Evolutionary conservation across 257 asterid species (phyloP).

Genomic region (Solanum pimpinellifolium): DNA sequence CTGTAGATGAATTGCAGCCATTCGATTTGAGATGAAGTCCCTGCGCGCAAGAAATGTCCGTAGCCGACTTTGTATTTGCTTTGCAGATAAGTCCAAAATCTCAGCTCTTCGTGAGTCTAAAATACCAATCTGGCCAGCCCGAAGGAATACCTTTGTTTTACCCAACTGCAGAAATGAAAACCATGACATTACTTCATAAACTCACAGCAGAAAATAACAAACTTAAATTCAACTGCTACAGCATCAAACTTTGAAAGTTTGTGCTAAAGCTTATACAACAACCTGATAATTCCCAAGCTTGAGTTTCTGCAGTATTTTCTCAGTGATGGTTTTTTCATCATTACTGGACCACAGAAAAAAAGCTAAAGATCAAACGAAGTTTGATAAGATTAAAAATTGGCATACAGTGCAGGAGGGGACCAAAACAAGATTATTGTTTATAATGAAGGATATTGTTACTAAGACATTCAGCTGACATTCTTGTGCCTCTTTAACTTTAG

Average conservation of each 20-base stretch:
- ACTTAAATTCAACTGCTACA: neutral
- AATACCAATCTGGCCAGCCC: conserved; percentile 95
- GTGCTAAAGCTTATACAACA: conserved; percentile 10
- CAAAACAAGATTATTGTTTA: neutral
- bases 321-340: conserved; percentile 80
- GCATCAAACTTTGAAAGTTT: neutral
- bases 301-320: conserved; percentile 72
- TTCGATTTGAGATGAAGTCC: conserved; percentile 43
- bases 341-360: conserved; percentile 40
- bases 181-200: neutral
- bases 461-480: neutral
- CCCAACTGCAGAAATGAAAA: conserved; percentile 54
- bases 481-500: neutral
- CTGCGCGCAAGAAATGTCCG: conserved; percentile 62
- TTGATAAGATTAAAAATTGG: neutral
- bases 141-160: conserved; percentile 81
- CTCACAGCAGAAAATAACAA: neutral
- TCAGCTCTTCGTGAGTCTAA: conserved; percentile 83
- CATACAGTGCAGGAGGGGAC: neutral
- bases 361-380: neutral
- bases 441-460: neutral
- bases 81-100: conserved; percentile 86
- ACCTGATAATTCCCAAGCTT: conserved; percentile 92
- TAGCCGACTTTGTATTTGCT: conserved; percentile 60
- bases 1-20: conserved; percentile 68